Evolutionary conservation across 805 yeast genomes (phyloP), one percentile per base, ranked within the genome.

Genomic region (Ogataea neopini): DNA sequence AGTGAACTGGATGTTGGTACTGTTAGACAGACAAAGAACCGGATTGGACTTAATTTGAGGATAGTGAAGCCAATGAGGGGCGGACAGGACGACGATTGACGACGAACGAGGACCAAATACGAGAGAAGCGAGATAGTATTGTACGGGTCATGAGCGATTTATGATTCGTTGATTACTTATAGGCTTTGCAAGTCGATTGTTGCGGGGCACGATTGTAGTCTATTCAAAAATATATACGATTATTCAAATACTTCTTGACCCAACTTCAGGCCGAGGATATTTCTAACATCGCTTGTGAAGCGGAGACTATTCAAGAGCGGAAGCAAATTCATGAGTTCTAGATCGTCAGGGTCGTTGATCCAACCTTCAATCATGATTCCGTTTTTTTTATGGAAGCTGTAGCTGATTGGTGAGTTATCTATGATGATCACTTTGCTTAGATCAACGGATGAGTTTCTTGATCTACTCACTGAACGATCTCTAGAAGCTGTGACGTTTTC

Each of bases 351-450:
- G 67, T 94, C 99, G 61, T 87, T 88, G 52, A 94, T 89, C 99
- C 99, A 94, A 39, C 99, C 98, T 68, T 91, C 97, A 6, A 94
- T 89, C 70, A 86, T 83, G 18, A 94, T 84, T 1, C 96, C 99
- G 61, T 94, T 94, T 55, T 84, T 84, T 49, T 83, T 88, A 64
- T 92, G 91, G 64, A 80, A 69, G 13, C 88, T 83, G 64, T 88
- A 94, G 60, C 96, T 86, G 20, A 90, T 79, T 1, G 98, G 98
- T 9, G 97, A 89, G 69, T 94, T 94, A 69, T 94, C 99, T 43
- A 94, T 76, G 30, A 94, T 84, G 48, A 92, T 73, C 33, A 87
- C 79, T 57, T 80, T 80, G 50, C 83, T 76, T 45, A 87, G 77
- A 60, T 83, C 94, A 57, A 42, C 39, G 20, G 52, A 45, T 6